These are phyloP conservation scores for Penicillium odoratum DNA, from an alignment of 495 filamentous ascomycete genomes.

Conservation along the genomic window DNA sequence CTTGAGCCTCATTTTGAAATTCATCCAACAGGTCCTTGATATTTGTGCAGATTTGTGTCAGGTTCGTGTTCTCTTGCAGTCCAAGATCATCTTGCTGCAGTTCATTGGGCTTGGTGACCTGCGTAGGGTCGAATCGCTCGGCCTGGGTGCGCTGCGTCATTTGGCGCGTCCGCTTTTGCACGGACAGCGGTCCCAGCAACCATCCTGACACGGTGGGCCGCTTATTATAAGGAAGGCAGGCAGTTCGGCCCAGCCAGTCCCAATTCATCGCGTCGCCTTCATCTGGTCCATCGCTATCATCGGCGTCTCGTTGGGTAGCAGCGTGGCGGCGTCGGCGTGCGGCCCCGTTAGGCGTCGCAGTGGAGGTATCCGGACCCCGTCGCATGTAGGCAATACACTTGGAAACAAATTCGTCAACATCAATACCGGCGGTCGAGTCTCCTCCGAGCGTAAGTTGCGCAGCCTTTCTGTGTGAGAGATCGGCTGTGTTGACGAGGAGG, in stretches of 20 bases:
- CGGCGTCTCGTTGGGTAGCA: conserved; percentile 34
- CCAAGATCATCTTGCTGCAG: conserved; percentile 69
- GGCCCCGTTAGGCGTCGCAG: conserved; percentile 12
- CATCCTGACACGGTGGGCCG: conserved; percentile 81
- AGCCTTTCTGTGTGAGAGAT: conserved; percentile 73
- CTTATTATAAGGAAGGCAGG: conserved; percentile 67
- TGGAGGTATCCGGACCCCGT: conserved; percentile 41
- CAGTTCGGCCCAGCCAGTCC: conserved; percentile 76
- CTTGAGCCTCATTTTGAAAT: conserved; percentile 36
- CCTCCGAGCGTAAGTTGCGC: conserved; percentile 65
- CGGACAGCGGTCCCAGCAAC: conserved; percentile 83
- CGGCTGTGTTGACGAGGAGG: conserved; percentile 73
- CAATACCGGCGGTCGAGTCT: conserved; percentile 67
- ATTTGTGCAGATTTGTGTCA: conserved; percentile 67
- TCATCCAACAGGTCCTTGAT: conserved; percentile 52
- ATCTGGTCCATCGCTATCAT: conserved; percentile 53
- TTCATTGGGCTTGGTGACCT: conserved; percentile 70
- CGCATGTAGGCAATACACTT: conserved; percentile 91
- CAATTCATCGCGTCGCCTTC: conserved; percentile 80
- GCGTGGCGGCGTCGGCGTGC: conserved; percentile 37
- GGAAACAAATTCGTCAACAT: conserved; percentile 90
- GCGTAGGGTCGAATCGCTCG: conserved; percentile 60
- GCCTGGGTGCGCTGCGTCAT: conserved; percentile 63
- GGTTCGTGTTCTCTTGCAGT: conserved; percentile 68
- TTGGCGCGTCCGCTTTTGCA: conserved; percentile 78